A percentile compares a stretch with the other conserved stretches of the same genome.
These are phyloP conservation scores for Isabelozyma heimii DNA, from an alignment of 805 yeast species.

Conservation along the genomic window DNA sequence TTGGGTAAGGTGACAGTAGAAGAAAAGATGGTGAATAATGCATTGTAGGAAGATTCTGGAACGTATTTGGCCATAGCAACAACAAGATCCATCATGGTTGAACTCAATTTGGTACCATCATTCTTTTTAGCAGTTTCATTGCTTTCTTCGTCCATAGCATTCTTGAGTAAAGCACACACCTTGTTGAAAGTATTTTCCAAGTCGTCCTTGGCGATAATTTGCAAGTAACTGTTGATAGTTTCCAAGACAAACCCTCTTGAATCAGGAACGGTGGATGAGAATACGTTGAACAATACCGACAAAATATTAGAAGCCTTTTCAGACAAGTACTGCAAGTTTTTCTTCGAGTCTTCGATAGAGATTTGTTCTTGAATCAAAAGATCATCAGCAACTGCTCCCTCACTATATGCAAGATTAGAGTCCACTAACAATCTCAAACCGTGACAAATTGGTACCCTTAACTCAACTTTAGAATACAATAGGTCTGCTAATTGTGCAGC, in stretches of 20 bases:
- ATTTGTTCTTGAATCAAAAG: slow-evolving; percentile 58
- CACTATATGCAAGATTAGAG: slow-evolving; percentile 62
- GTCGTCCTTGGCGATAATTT: slow-evolving; percentile 65
- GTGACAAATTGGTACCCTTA: slow-evolving; percentile 82
- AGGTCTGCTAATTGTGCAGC: slow-evolving; percentile 74
- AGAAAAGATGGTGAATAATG: slow-evolving; percentile 75
- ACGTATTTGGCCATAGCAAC: slow-evolving; percentile 85
- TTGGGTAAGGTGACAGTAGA: slow-evolving; percentile 53
- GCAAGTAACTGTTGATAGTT: slow-evolving; percentile 77
- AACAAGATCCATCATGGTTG: slow-evolving; percentile 88
- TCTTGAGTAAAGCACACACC: slow-evolving; percentile 75
- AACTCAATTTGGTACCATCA: slow-evolving; percentile 53
- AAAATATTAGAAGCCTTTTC: slow-evolving; percentile 70
- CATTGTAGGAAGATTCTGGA: slow-evolving; percentile 66
- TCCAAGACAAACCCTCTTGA: slow-evolving; percentile 83
- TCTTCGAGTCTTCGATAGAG: slow-evolving; percentile 52
- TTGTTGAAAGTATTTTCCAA: slow-evolving; percentile 76
- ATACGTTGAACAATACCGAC: slow-evolving; percentile 88
- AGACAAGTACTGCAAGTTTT: slow-evolving; percentile 62
- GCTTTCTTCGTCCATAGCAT: slow-evolving; percentile 63
- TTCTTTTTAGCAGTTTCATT: slow-evolving; percentile 26
- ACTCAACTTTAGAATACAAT: slow-evolving; percentile 69
- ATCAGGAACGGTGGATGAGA: slow-evolving; percentile 82
- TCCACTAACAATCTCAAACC: slow-evolving; percentile 76
- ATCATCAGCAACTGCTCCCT: slow-evolving; percentile 57